These are phyloP conservation scores for Bipolaris cookei DNA, from an alignment of 2,329 filamentous ascomycete species.

Conservation along the genomic window DNA sequence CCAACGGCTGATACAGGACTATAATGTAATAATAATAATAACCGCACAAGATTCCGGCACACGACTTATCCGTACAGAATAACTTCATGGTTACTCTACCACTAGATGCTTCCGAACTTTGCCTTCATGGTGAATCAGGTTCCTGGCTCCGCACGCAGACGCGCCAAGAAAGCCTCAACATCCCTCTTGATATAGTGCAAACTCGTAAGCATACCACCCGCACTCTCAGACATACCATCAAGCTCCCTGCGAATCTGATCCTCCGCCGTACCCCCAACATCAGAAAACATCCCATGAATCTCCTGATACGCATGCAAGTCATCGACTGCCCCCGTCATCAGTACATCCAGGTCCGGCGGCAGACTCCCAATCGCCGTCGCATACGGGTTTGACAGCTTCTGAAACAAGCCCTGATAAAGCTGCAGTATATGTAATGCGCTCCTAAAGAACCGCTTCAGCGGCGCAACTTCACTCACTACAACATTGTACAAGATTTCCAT, in stretches of 20 bases:
- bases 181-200: constrained; percentile 15
- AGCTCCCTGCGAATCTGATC: constrained; percentile 16
- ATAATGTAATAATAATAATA: too few relatives aligned
- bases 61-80: not conserved
- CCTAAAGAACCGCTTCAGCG: constrained; percentile 15
- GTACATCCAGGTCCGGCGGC: constrained; percentile 8
- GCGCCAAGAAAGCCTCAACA: constrained; percentile 10
- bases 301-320: constrained; percentile 16
- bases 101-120: not conserved
- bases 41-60: too few relatives aligned
- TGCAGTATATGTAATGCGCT: constrained; percentile 9
- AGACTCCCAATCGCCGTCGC: not conserved
- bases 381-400: constrained; percentile 8
- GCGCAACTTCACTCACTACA: constrained; percentile 19
- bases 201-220: constrained; percentile 13
- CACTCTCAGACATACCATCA: constrained; percentile 12
- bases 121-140: constrained; percentile 13
- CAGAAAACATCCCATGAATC: constrained; percentile 8
- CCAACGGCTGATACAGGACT: too few relatives aligned
- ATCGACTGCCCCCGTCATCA: constrained; percentile 10
- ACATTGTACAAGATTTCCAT: constrained; percentile 16
- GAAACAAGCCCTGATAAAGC: constrained; percentile 18
- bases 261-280: constrained; percentile 8
- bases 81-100: not conserved
- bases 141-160: constrained; percentile 10